Evolutionary conservation across 176 grass and related monocot genomes (phyloP).

Genomic region (Elymus sibiricus): DNA sequence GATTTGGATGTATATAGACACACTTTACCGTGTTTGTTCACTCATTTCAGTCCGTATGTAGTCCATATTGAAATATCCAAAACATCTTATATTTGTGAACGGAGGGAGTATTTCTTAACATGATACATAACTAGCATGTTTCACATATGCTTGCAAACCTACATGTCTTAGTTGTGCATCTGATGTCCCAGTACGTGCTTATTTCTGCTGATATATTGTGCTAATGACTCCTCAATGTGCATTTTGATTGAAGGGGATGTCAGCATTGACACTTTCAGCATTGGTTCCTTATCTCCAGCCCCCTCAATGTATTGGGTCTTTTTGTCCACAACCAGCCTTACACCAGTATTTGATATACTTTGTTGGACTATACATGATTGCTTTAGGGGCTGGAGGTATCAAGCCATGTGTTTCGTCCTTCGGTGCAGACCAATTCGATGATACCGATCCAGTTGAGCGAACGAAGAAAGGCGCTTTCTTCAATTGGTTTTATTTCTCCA

Average conservation of each 20-base stretch:
- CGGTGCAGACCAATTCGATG: slow-evolving; percentile 78
- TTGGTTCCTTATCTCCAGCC: slow-evolving; percentile 51
- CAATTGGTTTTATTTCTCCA: slow-evolving; percentile 81
- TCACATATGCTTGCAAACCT: background rate
- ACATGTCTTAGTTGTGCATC: slow-evolving; percentile 1
- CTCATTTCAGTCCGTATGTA: too few relatives aligned
- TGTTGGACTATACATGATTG: slow-evolving; percentile 70
- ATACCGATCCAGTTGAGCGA: slow-evolving; percentile 65
- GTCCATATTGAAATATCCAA: too few relatives aligned
- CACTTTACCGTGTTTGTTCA: too few relatives aligned
- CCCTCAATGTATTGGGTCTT: slow-evolving; percentile 40
- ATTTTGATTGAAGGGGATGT: slow-evolving; percentile 57
- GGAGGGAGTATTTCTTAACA: background rate
- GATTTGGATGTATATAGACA: too few relatives aligned
- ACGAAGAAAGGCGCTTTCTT: slow-evolving; percentile 77
- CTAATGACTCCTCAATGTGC: slow-evolving; percentile 17
- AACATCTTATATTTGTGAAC: too few relatives aligned
- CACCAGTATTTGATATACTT: slow-evolving; percentile 63
- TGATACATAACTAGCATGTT: background rate
- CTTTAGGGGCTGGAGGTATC: slow-evolving; percentile 73
- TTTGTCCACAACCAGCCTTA: slow-evolving; percentile 60
- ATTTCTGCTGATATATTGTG: background rate
- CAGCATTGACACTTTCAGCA: slow-evolving; percentile 61
- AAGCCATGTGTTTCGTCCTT: slow-evolving; percentile 87
- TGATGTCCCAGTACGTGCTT: background rate